These are phyloP conservation scores for Trichosporon sp. DNA, from an alignment of 1,284 basidiomycete species.

Conservation along the genomic window DNA sequence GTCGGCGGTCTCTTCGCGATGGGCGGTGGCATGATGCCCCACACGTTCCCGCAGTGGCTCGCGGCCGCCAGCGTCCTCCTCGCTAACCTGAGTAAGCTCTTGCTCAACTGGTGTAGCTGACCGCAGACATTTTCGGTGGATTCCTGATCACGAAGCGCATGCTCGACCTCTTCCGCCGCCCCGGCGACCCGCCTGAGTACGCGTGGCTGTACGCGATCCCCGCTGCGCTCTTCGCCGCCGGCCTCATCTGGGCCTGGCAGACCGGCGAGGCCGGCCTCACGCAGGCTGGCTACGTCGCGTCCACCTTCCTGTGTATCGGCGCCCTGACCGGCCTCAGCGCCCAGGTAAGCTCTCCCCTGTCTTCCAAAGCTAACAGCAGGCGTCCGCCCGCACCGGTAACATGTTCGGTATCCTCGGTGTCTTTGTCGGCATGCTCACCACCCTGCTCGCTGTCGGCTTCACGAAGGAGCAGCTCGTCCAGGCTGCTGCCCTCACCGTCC, in stretches of 20 bases:
- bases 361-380: conserved; percentile 49
- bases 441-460: conserved; percentile 74
- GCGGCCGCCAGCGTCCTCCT: conserved; percentile 74
- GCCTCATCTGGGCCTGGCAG: conserved; percentile 69
- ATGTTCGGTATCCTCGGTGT: conserved; percentile 77
- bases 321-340: conserved; percentile 33
- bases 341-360: conserved; percentile 22
- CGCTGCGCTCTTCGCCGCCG: conserved; percentile 71
- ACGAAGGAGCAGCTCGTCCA: conserved; percentile 66
- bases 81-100: conserved; percentile 60
- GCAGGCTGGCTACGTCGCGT: conserved; percentile 75
- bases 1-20: conserved; percentile 80
- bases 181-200: conserved; percentile 78
- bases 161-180: conserved; percentile 83
- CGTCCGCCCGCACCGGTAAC: conserved; percentile 74
- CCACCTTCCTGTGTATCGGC: conserved; percentile 76
- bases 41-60: conserved; percentile 68
- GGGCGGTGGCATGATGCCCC: conserved; percentile 77
- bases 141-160: conserved; percentile 79
- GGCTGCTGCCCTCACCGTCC: conserved; percentile 66
- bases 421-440: conserved; percentile 69
- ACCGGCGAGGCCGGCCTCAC: conserved; percentile 78
- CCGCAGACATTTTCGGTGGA: conserved; percentile 65
- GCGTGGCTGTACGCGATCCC: conserved; percentile 73
- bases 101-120: background rate